Percentiles rank a stretch among this genome's conserved stretches.
Conservation (phyloP, 2,329 filamentous ascomycete genomes). For the Samsoniella hepiali region DNA sequence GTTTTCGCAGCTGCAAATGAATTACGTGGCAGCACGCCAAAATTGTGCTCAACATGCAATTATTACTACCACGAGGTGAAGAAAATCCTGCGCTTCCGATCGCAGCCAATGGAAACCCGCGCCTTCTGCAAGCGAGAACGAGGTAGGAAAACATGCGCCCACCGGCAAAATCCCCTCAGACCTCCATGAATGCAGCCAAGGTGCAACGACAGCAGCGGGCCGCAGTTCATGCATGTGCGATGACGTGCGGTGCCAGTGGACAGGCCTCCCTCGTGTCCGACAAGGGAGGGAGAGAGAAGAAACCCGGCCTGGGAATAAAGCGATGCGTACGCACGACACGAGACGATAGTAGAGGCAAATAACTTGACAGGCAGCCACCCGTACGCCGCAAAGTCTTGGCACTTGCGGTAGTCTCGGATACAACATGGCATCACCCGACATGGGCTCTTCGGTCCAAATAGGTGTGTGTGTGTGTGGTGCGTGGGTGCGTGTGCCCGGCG, state of each 20-base stretch:
- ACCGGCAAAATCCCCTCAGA: background rate
- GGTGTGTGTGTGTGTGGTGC: background rate
- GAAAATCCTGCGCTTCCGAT: no score
- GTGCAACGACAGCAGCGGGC: background rate
- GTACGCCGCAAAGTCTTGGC: background rate
- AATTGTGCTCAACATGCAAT: no score
- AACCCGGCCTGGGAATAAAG: slow-evolving; percentile 3
- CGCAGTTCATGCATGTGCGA: slow-evolving; percentile 1
- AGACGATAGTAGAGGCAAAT: background rate
- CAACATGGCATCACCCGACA: slow-evolving; percentile 10
- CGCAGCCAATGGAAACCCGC: no score
- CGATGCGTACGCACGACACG: background rate
- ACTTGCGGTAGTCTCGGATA: slow-evolving; percentile 1
- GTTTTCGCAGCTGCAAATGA: no score
- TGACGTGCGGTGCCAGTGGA: background rate
- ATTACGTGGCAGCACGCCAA: no score
- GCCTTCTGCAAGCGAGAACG: no score
- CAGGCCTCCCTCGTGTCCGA: background rate
- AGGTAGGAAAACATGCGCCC: no score
- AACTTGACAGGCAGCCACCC: slow-evolving; percentile 5
- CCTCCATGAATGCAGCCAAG: background rate
- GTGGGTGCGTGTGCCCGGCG: background rate
- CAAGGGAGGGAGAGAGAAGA: background rate
- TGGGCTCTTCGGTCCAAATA: background rate
- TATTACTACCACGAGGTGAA: no score